Evolutionary conservation across 768 basidiomycete genomes (phyloP).

Genomic region (Mycena alexandri): DNA sequence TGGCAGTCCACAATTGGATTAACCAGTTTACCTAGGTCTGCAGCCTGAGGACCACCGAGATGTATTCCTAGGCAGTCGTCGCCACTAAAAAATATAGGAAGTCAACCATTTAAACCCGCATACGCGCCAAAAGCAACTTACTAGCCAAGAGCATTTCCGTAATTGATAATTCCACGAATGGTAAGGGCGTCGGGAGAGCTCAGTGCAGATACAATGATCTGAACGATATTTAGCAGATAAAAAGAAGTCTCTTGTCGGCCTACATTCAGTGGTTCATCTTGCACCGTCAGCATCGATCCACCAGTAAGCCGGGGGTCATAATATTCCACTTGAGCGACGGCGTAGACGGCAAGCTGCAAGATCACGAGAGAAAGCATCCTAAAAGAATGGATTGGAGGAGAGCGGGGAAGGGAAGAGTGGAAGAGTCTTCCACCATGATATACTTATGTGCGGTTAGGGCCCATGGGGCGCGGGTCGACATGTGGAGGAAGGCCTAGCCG

Average conservation of each 20-base stretch:
- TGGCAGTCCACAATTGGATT: too few relatives aligned
- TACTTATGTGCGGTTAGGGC: too few relatives aligned
- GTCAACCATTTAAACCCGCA: slow-evolving; percentile 5
- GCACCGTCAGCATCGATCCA: slow-evolving; percentile 33
- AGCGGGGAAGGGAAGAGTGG: neutral
- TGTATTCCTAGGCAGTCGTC: slow-evolving; percentile 60
- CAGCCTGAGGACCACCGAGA: slow-evolving; percentile 53
- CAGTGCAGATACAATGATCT: slow-evolving; percentile 57
- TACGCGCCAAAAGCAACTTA: slow-evolving; percentile 40
- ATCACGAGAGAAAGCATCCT: slow-evolving; percentile 19
- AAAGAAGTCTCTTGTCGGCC: neutral
- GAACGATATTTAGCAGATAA: neutral
- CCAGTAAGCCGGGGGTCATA: slow-evolving; percentile 19
- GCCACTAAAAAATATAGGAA: slow-evolving; percentile 43
- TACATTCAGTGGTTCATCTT: slow-evolving; percentile 61
- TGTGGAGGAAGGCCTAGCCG: too few relatives aligned
- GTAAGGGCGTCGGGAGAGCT: slow-evolving; percentile 58
- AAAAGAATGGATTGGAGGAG: slow-evolving; percentile 1
- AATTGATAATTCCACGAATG: slow-evolving; percentile 57
- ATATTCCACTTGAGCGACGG: slow-evolving; percentile 16
- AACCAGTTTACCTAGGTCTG: slow-evolving; percentile 46
- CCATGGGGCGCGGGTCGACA: too few relatives aligned
- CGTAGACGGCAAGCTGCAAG: slow-evolving; percentile 13
- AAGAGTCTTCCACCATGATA: too few relatives aligned
- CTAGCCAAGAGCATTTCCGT: slow-evolving; percentile 61